Base-by-base conservation (phyloP, 2,329 filamentous ascomycete species). In the Ophiostoma quercus region DNA sequence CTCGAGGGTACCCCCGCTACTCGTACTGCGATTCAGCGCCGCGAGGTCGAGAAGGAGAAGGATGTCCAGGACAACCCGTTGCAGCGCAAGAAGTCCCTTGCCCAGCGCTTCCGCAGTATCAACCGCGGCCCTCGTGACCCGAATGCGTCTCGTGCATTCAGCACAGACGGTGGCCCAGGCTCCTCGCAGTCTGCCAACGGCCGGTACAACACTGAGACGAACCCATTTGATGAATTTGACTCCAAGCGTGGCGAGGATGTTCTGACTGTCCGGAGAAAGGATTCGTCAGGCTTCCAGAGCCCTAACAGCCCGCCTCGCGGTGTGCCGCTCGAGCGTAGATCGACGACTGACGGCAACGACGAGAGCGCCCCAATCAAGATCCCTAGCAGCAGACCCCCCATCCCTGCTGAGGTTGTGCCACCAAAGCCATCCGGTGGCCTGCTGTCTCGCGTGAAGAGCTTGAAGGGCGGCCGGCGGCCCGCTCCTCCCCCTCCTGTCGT, bases 1-100 rank as follows among this genome's bases (percentile, higher is more conserved):
- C 81, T 99, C 29, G 95, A 99, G 76, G 95, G 95, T 47, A 91
- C 95, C 1, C 94, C 95, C 16, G 95, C 94, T 37, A 91, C 94
- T 37, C 88, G 88, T 74, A 86, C 88, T 8, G 92, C 90, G 22
- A 92, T 97, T 69, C 87, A 92, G 77, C 88, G 90, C 72, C 88
- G 88, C 67, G 87, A 94, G 75, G 90, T 86, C 41, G 92, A 89
- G 75, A 80, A 91, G 72, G 85, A 84, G 22, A 86, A 90, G 65
- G 84, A 85, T 71, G 74, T 77, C 37, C 77, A 81, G 69, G 79
- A 84, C 29, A 80, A 81, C 7, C 90, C 90, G 5, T 80, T 99
- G 60, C 88, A 90, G 74, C 89, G 95, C 71, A 98, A 97, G 84
- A 97, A 97, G 83, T 97, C 94, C 37, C 84, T 99, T 71, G 95